A percentile compares a stretch with the other conserved stretches of the same genome.
Conservation (phyloP, 2,329 filamentous ascomycete species). For the Sporothrix protearum region DNA sequence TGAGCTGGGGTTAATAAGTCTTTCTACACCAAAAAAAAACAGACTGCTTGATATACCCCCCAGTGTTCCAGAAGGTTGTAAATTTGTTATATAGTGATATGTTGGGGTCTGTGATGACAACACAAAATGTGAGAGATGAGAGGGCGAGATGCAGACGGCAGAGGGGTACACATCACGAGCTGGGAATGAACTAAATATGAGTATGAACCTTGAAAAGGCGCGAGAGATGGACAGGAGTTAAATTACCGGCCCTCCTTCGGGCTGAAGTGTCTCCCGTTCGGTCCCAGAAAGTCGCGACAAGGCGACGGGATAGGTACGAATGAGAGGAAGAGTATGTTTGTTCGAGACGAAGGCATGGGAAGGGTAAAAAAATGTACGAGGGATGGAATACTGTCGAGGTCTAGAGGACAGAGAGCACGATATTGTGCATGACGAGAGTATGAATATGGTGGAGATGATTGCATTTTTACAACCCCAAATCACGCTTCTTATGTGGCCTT, state of each 20-base stretch:
- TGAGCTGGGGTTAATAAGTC: neutral
- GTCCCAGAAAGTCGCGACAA: neutral
- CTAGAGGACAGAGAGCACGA: neutral
- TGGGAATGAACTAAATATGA: neutral
- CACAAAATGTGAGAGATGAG: neutral
- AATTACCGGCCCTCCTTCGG: constrained; percentile 2
- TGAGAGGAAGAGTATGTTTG: no score
- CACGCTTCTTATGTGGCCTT: neutral
- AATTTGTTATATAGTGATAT: neutral
- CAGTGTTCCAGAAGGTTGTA: constrained; percentile 9
- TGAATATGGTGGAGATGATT: neutral
- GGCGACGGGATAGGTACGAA: neutral
- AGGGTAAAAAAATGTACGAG: neutral
- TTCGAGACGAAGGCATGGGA: neutral
- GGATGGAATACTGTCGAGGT: neutral
- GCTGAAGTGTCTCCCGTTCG: neutral
- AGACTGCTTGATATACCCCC: neutral
- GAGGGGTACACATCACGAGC: neutral
- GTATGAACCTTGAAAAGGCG: neutral
- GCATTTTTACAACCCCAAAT: neutral
- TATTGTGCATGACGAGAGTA: neutral
- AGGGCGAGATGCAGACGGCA: neutral
- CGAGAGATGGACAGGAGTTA: neutral
- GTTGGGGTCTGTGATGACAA: neutral
- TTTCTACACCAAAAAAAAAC: no score